Evolutionary conservation across 805 yeast genomes (phyloP), one percentile per base, ranked within the genome.

Genomic region (Kluyveromyces starmeri): DNA sequence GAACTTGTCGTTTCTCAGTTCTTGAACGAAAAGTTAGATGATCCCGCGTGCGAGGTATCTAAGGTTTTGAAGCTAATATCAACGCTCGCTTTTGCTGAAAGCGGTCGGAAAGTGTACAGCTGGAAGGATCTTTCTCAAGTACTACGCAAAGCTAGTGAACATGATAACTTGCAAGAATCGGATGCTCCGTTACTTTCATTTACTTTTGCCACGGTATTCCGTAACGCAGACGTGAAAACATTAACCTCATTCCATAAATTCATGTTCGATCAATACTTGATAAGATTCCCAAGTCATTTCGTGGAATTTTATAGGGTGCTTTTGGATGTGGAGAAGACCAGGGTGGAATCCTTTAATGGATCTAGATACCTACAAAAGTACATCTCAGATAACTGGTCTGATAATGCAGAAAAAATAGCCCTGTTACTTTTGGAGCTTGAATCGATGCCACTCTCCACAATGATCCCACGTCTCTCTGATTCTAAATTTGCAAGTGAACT

Each of bases 31-130:
- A 37, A 43, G n/a, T 20, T 51, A 2, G 40, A 45, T 9, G 29
- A 38, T 7, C 35, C 39, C 2, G 43, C 44, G 6, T 27, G 14
- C 3, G 37, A 40, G 11, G 28, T 56, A 3, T 61, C 65, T 6
- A 52, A 58, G 13, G 49, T 63, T 4, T 37, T 60, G 3, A 69
- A 67, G 42, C 35, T 76, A 2, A 44, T 77, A 26, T 51, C 68
- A 1, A 54, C 78, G 0, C 50, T 80, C 32, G 51, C 68, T 0
- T 82, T 78, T 55, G 75, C 83, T 3, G 88, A 80, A 40, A 74
- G 84, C 30, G 92, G 92, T 46, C 69, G 57, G 40, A 78, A 76
- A 47, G 67, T 79, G 3, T 48, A 64, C 1, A 58, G 65, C 41
- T 81, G 89, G 89, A 34, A 40, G 5, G 32, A 11, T 15, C 27